Conservation (phyloP, 768 basidiomycete genomes). For the Kwoniella dendrophila region DNA sequence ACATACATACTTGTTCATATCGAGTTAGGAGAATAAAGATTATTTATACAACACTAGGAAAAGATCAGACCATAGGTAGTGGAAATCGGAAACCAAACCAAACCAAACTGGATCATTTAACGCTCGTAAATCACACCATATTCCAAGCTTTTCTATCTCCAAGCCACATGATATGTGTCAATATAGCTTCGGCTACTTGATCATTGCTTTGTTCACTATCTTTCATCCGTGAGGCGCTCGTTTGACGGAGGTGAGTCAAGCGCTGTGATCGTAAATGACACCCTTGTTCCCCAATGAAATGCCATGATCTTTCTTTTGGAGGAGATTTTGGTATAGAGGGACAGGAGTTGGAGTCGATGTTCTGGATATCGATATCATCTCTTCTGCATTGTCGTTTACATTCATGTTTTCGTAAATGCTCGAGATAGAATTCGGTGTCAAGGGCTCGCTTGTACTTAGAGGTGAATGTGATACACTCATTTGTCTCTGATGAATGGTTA, state of each 20-base stretch:
- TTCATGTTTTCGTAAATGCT: background rate
- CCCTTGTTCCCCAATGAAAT: slow-evolving; percentile 4
- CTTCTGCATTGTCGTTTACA: background rate
- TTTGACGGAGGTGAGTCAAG: background rate
- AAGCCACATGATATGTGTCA: slow-evolving; percentile 8
- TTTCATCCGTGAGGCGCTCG: background rate
- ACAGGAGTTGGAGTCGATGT: background rate
- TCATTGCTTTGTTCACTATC: background rate
- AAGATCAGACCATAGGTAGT: no score
- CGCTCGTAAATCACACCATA: slow-evolving; percentile 17
- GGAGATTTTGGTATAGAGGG: background rate
- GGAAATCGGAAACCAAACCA: no score
- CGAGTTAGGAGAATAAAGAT: no score
- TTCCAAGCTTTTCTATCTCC: slow-evolving; percentile 7
- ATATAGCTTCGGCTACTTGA: slow-evolving; percentile 6
- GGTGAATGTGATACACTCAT: slow-evolving; percentile 22
- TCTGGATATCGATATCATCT: background rate
- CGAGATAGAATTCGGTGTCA: slow-evolving; percentile 14
- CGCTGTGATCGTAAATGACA: background rate
- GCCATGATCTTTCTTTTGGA: slow-evolving; percentile 5
- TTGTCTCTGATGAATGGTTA: slow-evolving; percentile 3
- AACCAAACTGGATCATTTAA: no score
- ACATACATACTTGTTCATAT: no score
- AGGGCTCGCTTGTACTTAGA: slow-evolving; percentile 17
- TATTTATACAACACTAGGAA: no score